Conservation (phyloP, 176 grass and related monocot genomes). For the Aechmea fasciata region DNA sequence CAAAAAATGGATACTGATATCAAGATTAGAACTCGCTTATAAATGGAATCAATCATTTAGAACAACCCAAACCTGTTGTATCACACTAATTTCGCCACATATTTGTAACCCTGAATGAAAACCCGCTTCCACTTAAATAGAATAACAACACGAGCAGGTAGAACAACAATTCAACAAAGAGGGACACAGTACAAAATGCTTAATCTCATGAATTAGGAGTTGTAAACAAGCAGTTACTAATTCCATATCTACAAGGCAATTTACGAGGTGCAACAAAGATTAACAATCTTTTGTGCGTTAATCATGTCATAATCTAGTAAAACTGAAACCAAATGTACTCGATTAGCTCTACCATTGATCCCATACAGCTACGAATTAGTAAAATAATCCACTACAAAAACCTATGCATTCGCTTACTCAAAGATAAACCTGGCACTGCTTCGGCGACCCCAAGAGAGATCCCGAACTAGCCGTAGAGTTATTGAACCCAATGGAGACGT, state of each 20-base stretch:
- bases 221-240: not conserved
- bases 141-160: too few species aligned
- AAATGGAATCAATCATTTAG: too few species aligned
- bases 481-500: slow-evolving; percentile 39
- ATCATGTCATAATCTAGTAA: not conserved
- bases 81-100: too few species aligned
- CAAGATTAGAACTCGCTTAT: too few species aligned
- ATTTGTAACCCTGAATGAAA: too few species aligned
- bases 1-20: too few species aligned
- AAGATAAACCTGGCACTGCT: slow-evolving; percentile 41
- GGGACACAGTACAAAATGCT: too few species aligned
- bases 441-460: slow-evolving; percentile 22
- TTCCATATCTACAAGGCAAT: not conserved
- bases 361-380: not conserved
- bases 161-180: too few species aligned
- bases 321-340: not conserved
- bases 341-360: not conserved
- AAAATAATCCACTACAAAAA: not conserved
- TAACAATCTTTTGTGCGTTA: not conserved
- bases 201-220: too few species aligned
- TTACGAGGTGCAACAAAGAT: not conserved
- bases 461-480: slow-evolving; percentile 37
- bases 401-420: slow-evolving; percentile 28
- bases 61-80: too few species aligned
- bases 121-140: too few species aligned